phyloP scores from a whole-genome alignment of 2,329 filamentous ascomycete genomes.

The Rhytidhysteron rufulum region DNA sequence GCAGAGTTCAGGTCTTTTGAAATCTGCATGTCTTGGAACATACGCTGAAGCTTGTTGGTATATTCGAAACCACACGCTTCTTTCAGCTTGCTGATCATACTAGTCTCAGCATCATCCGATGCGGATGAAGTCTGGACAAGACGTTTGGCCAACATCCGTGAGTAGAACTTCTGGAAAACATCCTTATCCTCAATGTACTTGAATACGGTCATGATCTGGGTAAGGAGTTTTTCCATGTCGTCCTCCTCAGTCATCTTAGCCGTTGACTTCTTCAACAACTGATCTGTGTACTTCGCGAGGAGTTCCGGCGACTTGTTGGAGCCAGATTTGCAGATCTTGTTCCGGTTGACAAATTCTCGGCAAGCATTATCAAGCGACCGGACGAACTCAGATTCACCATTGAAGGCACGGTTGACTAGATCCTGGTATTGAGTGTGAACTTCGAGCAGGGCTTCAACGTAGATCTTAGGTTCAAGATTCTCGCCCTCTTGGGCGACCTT shows the following conservation, averaged over 20 bases:
- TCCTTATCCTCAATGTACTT: slow-evolving; percentile 99
- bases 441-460: slow-evolving; percentile 90
- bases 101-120: slow-evolving; percentile 94
- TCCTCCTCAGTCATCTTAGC: slow-evolving; percentile 90
- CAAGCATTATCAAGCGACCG: slow-evolving; percentile 95
- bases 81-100: slow-evolving; percentile 99
- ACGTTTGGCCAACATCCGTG: slow-evolving; percentile 90
- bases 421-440: slow-evolving; percentile 91
- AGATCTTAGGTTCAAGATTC: slow-evolving; percentile 90
- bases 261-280: slow-evolving; percentile 79
- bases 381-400: slow-evolving; percentile 94
- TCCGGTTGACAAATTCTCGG: slow-evolving; percentile 96
- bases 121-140: slow-evolving; percentile 93
- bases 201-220: slow-evolving; percentile 98
- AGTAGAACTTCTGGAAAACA: slow-evolving; percentile 99
- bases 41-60: slow-evolving; percentile 97
- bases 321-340: slow-evolving; percentile 89
- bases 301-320: slow-evolving; percentile 94
- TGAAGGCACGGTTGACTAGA: slow-evolving; percentile 88
- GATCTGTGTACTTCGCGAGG: slow-evolving; percentile 91
- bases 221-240: slow-evolving; percentile 82
- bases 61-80: slow-evolving; percentile 98
- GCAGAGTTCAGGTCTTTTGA: slow-evolving; percentile 93
- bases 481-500: slow-evolving; percentile 88
- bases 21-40: slow-evolving; percentile 99